A percentile compares a stretch with the other conserved stretches of the same genome.
Conservation (phyloP, 768 basidiomycete species). For the Jaapia argillacea region DNA sequence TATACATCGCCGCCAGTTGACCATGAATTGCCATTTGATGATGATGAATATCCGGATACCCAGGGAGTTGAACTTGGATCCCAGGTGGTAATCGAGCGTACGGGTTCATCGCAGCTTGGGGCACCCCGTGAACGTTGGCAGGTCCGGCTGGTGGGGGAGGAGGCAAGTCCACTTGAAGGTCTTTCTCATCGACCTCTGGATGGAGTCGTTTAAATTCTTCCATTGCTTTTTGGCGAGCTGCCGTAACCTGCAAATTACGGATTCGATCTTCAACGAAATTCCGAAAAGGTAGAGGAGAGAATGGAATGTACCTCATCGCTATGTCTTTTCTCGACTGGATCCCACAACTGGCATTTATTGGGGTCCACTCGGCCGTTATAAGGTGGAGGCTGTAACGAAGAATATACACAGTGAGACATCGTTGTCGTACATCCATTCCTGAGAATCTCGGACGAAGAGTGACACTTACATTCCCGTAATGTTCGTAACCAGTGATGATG, state of each 20-base stretch:
- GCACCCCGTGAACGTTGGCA: not conserved
- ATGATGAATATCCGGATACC: no score
- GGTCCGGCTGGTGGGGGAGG: slow-evolving; percentile 19
- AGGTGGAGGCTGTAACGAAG: slow-evolving; percentile 14
- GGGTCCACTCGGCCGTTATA: slow-evolving; percentile 14
- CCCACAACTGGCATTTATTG: slow-evolving; percentile 60
- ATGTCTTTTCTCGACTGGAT: slow-evolving; percentile 53
- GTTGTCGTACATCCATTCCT: no score
- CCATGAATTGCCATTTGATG: no score
- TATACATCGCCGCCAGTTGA: no score
- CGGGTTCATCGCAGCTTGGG: no score
- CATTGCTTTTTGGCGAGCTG: slow-evolving; percentile 56
- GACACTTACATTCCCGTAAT: slow-evolving; percentile 46
- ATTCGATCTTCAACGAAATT: not conserved
- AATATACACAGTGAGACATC: slow-evolving; percentile 1
- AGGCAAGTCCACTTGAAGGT: slow-evolving; percentile 59
- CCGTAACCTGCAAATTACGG: slow-evolving; percentile 41
- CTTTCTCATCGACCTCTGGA: slow-evolving; percentile 52
- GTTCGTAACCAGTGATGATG: slow-evolving; percentile 66
- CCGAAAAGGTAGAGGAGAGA: not conserved
- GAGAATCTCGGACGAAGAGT: slow-evolving; percentile 1
- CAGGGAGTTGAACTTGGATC: no score
- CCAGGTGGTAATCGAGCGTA: no score
- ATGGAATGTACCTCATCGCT: slow-evolving; percentile 43
- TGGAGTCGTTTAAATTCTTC: slow-evolving; percentile 48